phyloP scores from a whole-genome alignment of 2,329 filamentous ascomycete genomes.

The Apiospora koreana region DNA sequence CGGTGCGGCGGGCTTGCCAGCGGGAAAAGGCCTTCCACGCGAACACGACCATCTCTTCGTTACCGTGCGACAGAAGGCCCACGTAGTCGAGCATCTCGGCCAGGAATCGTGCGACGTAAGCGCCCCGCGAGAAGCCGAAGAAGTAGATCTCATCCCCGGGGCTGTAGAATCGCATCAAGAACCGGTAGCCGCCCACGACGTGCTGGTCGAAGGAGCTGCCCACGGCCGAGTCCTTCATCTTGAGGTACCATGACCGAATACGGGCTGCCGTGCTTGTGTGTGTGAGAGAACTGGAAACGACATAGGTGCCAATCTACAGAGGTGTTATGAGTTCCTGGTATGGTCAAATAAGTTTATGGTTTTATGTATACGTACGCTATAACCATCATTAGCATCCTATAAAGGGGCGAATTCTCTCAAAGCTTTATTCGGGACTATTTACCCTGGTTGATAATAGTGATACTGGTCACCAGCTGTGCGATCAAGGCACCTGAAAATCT shows the following conservation, averaged over 20 bases:
- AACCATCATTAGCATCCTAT: neutral
- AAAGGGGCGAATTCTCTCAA: too few species aligned
- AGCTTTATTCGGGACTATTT: neutral
- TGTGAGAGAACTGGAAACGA: conserved; percentile 60
- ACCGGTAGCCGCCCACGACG: conserved; percentile 80
- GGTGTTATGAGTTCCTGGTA: conserved; percentile 54
- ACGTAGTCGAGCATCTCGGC: conserved; percentile 86
- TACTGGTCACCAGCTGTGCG: conserved; percentile 61
- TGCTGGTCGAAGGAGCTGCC: conserved; percentile 81
- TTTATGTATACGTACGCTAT: neutral
- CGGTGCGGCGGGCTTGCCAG: conserved; percentile 63
- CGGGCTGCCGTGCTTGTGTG: conserved; percentile 58
- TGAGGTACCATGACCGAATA: conserved; percentile 66
- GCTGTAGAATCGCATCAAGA: conserved; percentile 73
- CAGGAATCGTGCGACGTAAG: conserved; percentile 73
- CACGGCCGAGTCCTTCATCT: conserved; percentile 77
- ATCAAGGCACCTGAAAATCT: conserved; percentile 71
- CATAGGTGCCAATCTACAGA: conserved; percentile 73
- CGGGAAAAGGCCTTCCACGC: conserved; percentile 81
- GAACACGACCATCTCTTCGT: conserved; percentile 83
- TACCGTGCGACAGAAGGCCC: conserved; percentile 76
- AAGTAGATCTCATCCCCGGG: conserved; percentile 68
- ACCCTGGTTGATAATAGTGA: conserved; percentile 12
- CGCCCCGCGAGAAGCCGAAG: conserved; percentile 73
- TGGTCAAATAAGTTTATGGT: neutral